Conservation (phyloP, 768 basidiomycete genomes). For the Russula olivacea region DNA sequence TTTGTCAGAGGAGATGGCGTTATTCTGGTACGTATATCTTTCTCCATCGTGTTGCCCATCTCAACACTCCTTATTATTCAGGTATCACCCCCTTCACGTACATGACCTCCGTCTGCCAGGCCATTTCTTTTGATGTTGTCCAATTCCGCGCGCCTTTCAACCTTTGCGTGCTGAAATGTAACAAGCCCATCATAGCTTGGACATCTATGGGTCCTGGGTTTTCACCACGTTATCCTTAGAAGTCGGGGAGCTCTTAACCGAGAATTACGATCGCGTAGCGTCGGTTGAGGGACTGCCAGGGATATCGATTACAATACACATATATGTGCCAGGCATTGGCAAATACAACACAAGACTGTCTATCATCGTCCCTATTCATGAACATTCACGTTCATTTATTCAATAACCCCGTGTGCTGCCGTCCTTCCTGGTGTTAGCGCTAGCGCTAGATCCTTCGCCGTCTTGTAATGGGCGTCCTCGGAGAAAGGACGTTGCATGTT, state of each 20-base stretch:
- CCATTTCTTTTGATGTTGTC: not conserved
- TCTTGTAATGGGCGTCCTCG: conserved; percentile 47
- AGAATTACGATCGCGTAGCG: not conserved
- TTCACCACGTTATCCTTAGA: not conserved
- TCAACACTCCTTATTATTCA: conserved; percentile 31
- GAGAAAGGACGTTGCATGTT: conserved; percentile 57
- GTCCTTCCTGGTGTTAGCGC: conserved; percentile 1
- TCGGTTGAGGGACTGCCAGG: not conserved
- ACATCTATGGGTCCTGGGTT: not conserved
- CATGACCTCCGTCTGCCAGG: conserved; percentile 34
- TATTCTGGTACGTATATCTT: conserved; percentile 57
- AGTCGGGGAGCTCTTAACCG: not conserved
- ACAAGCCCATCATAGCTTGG: not conserved
- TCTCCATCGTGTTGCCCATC: not conserved
- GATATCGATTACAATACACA: conserved; percentile 20
- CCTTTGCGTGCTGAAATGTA: not conserved
- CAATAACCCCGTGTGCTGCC: conserved; percentile 19
- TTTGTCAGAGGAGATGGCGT: conserved; percentile 98
- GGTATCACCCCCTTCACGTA: conserved; percentile 79
- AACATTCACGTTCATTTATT: not conserved
- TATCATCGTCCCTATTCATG: conserved; percentile 4
- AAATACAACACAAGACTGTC: conserved; percentile 17
- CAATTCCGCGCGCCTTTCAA: not conserved
- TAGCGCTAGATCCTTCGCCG: conserved; percentile 17
- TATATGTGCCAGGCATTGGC: not conserved